Evolutionary conservation across 2,329 filamentous ascomycete species (phyloP), one percentile per base, ranked within the genome.

Genomic region (Knufia petricola): DNA sequence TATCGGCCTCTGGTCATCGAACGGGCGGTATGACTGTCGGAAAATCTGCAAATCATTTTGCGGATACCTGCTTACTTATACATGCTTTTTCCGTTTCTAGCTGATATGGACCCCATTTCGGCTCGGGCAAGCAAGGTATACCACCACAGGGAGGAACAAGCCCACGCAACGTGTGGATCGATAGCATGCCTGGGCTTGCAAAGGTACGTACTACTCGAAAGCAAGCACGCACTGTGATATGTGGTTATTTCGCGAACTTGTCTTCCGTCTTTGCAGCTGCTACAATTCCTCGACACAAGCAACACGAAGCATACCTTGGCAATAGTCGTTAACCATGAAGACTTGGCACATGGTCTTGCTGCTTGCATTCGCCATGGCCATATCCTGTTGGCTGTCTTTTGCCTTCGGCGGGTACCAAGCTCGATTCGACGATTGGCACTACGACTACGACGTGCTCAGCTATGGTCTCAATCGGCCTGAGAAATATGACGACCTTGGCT

Each of bases 351-450:
- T 13, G 39, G 44, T 23, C 21, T 23, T 47, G 15, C 15, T 47
- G n/a, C 32, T 47, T 12, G 44, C 44, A 2, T 31, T 47, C 20
- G 44, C 44, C 7, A 30, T 47, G 6, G 44, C 39, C 21, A 15
- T 30, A 12, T 47, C 44, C 2, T 47, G 38, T 23, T 47, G 44
- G 44, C 21, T 47, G 17, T 38, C 44, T 8, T 47, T 47, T 21
- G 34, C 39, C n/a, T 47, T 38, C 26, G 44, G 44, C 21, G 44
- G 44, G 6, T 26, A 39, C 9, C 44, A 47, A 47, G 21, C 44
- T 28, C 32, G 28, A 15, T 47, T 47, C 44, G 39, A 47, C 32
- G 44, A 47, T 23, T 47, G 44, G 44, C 44, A 47, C 26, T 47
- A 47, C 32, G 44, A 47, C 21, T 47, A 47, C 15, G 26, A 23